Percentiles rank a stretch among this genome's conserved stretches.
These are phyloP conservation scores for Eurotiales sp. DNA, from an alignment of 2,329 filamentous ascomycete species.

Conservation along the genomic window DNA sequence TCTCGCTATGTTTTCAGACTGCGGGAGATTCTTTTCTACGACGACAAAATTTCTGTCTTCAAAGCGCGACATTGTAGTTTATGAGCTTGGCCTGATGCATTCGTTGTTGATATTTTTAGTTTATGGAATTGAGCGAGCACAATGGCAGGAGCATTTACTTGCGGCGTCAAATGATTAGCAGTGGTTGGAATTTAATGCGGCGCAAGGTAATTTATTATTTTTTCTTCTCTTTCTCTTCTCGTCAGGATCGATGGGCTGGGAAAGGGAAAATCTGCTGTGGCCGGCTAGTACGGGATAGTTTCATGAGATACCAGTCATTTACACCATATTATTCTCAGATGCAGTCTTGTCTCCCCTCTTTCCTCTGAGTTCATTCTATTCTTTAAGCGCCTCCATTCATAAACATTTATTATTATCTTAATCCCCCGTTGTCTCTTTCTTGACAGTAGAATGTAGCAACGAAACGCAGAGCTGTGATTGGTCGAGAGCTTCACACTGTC, in stretches of 20 bases:
- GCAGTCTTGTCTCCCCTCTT: not conserved
- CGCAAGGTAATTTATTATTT: not conserved
- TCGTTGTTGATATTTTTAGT: constrained; percentile 1
- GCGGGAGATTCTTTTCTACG: constrained; percentile 77
- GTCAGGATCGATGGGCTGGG: not conserved
- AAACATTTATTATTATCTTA: too few relatives aligned
- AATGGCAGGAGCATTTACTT: not conserved
- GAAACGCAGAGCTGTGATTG: constrained; percentile 10
- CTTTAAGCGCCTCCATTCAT: too few relatives aligned
- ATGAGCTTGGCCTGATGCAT: constrained; percentile 20
- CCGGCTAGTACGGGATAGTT: too few relatives aligned
- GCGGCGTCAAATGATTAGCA: not conserved
- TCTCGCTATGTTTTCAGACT: constrained; percentile 54
- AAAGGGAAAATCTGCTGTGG: not conserved
- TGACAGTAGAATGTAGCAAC: too few relatives aligned
- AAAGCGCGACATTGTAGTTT: constrained; percentile 63
- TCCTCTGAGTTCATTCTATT: not conserved
- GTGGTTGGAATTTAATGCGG: not conserved
- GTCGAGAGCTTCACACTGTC: not conserved
- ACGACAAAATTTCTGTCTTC: constrained; percentile 78
- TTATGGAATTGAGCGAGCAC: constrained; percentile 3
- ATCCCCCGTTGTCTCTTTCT: too few relatives aligned
- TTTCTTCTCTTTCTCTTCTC: too few relatives aligned
- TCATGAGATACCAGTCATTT: constrained; percentile 14
- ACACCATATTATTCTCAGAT: not conserved